Base-by-base conservation (phyloP, 2,329 filamentous ascomycete genomes). In the Hypoxylon sp. region DNA sequence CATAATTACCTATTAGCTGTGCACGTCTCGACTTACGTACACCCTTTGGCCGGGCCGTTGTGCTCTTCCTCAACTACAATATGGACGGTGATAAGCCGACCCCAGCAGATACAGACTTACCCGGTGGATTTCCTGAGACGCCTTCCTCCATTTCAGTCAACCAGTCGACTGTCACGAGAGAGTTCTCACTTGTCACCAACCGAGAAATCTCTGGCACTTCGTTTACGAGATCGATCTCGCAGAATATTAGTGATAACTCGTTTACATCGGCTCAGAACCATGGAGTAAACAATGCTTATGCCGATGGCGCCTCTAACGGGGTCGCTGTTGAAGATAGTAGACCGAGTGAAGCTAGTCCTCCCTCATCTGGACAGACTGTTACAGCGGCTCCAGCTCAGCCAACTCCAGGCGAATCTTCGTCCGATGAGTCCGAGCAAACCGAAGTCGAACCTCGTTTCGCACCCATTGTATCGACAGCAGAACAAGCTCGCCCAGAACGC, bases 41-140 rank as follows among this genome's bases (percentile, higher is more conserved):
- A 56, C 19, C 14, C 38, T 38, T 51, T 14, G 13, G 1, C 49
- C 28, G 57, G 41, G 30, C 30, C 21, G 41, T 59, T 28, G 28
- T 56, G 3, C 17, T 43, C 17, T 36, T 38, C 19, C 34, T 41
- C 30, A 21, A 32, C 56, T 36, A 45, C 56, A 69, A 49, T 19
- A 78, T 77, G 75, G 73, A 77, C 28, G 49, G 38, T 25, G 71
- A 75, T 9, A 72, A 46, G 34, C 71, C 69, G 6, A 78, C 77
- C 9, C 77, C 77, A 32, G 69, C 69, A 59, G 75, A 79, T 58
- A 74, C 66, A 17, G 77, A 77, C 61, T 62, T 79, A 23, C 77
- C 77, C 30, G 77, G 77, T 36, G 77, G 76, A 2, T 79, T 74
- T 30, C 76, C 77, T 3, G 75, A 76, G 64, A 79, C 77, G 17